A percentile compares a stretch with the other conserved stretches of the same genome.
These are phyloP conservation scores for Gentiana straminea DNA, from an alignment of 257 asterid species.

Conservation along the genomic window DNA sequence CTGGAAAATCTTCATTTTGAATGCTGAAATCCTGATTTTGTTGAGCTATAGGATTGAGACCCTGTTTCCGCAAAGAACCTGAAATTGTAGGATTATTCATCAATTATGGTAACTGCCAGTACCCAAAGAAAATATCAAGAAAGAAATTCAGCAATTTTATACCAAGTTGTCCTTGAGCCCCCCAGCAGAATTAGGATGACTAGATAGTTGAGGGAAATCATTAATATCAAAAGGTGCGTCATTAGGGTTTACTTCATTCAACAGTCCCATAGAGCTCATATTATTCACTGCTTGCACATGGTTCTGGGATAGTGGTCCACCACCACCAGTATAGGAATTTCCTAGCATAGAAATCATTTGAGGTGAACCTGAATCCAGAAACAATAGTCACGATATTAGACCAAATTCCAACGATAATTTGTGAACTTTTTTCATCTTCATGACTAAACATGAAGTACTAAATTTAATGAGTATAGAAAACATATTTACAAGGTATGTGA, in stretches of 20 bases:
- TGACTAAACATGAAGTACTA: background rate
- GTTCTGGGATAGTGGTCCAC: conserved; percentile 70
- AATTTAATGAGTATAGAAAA: background rate
- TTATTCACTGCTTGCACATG: conserved; percentile 68
- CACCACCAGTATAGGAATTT: conserved; percentile 58
- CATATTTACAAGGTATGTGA: background rate
- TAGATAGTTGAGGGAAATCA: conserved; percentile 82
- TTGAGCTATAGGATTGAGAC: conserved; percentile 50
- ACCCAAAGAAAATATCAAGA: conserved; percentile 4
- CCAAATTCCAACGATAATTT: background rate
- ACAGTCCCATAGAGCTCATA: conserved; percentile 44
- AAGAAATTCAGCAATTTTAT: conserved; percentile 5
- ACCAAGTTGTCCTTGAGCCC: conserved; percentile 82
- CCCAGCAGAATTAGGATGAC: conserved; percentile 72
- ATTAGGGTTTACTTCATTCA: conserved; percentile 56
- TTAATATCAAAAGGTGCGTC: conserved; percentile 59
- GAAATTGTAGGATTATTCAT: conserved; percentile 13
- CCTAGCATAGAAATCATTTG: conserved; percentile 80
- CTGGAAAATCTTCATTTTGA: conserved; percentile 96
- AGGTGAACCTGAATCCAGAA: conserved; percentile 52
- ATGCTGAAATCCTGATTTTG: conserved; percentile 94
- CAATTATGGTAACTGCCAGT: conserved; percentile 6
- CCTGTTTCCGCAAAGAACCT: conserved; percentile 79
- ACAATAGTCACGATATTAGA: conserved; percentile 12
- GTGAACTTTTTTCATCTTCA: too few species aligned